Base-by-base conservation (phyloP, 78 protist genomes). In the Dictyostelium capitatum region DNA sequence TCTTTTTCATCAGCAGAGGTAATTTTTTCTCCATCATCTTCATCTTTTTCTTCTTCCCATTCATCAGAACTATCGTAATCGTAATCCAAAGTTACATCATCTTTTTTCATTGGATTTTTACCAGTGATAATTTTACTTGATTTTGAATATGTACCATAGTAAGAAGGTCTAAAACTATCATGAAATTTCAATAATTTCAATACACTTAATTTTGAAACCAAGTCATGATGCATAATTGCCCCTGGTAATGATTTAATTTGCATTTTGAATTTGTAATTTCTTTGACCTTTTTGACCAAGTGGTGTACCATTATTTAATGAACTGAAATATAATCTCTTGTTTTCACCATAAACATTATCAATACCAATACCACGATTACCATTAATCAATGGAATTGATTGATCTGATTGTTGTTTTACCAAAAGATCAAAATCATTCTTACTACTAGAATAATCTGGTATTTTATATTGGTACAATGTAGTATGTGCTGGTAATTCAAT, bases 11-110 rank as follows among this genome's bases (percentile, higher is more conserved):
- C 84, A 23, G 47, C 93, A 17, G 64, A 46, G 0, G 83, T 41
- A 20, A 65, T 51, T n/a, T 78, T 64, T 17, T 77, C 79, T 2
- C 14, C 82, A 10, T 70, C 69, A 46, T 59, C 93, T 12, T 67
- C 81, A 37, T 84, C 92, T 25, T 46, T 28, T n/a, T 87, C 93
- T 12, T 56, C 84, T 20, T 77, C 83, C 93, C 93, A 87, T 64
- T 87, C 93, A 50, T 87, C 93, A 11, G 50, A 82, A 65, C 84
- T 77, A 28, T 87, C 93, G 19, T 87, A 87, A 2, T 53, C 53
- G 48, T 87, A 87, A 14, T 87, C 93, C 14, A 87, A 59, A 4
- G 46, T 14, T 23, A 41, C 43, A 9, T 28, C 6, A 50, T 87
- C 93, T 56, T 77, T 87, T 8, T 57, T 25, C 11, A 87, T 64